A percentile compares a stretch with the other conserved stretches of the same genome.
phyloP scores from a whole-genome alignment of 2,329 filamentous ascomycete genomes.

The Ceratocystis huliohia region DNA sequence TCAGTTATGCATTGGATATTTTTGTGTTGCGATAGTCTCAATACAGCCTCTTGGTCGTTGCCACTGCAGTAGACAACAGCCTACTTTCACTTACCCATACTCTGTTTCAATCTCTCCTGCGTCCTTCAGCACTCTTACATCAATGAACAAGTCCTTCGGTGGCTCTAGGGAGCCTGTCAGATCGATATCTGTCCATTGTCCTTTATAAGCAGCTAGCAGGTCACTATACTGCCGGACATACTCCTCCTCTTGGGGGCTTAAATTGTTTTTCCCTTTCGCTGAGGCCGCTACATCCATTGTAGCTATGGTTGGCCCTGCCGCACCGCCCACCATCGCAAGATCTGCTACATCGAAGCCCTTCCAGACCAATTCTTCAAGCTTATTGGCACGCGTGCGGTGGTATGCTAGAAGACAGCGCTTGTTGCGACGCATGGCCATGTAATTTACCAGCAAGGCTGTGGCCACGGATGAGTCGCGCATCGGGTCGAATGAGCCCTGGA shows the following conservation, averaged over 20 bases:
- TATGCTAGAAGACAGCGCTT: conserved; percentile 93
- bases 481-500: conserved; percentile 75
- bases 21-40: neutral
- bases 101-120: conserved; percentile 98
- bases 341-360: conserved; percentile 74
- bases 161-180: conserved; percentile 87
- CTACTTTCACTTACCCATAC: conserved; percentile 59
- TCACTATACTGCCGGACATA: conserved; percentile 89
- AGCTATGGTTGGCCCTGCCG: conserved; percentile 20
- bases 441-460: conserved; percentile 81
- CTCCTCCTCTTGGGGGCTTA: conserved; percentile 93
- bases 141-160: conserved; percentile 90
- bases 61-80: neutral
- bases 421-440: conserved; percentile 88
- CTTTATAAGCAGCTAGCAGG: conserved; percentile 88
- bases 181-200: conserved; percentile 96
- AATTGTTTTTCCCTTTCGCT: conserved; percentile 41
- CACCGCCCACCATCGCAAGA: conserved; percentile 40
- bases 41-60: too few species aligned
- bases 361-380: conserved; percentile 90
- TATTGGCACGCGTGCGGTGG: conserved; percentile 78
- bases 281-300: conserved; percentile 17
- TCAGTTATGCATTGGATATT: conserved; percentile 17
- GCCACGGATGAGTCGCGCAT: conserved; percentile 70
- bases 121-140: conserved; percentile 90